Percentiles rank a stretch among this genome's conserved stretches.
Evolutionary conservation across 352 stramenopile species (phyloP).

Genomic region (Globisporangium cystogenes): DNA sequence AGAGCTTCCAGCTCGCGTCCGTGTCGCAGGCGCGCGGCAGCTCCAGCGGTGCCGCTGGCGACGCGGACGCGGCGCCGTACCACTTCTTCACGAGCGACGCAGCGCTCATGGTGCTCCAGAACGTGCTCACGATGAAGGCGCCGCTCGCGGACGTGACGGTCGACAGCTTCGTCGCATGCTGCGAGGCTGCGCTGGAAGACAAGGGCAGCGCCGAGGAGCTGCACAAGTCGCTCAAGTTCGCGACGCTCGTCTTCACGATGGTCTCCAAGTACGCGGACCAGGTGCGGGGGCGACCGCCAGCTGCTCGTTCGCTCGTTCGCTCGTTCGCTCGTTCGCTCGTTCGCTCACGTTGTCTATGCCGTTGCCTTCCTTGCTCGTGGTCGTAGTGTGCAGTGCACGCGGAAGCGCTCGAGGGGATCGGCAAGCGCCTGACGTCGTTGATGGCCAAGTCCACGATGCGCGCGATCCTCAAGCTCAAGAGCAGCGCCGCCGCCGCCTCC

Average conservation of each 20-base stretch:
- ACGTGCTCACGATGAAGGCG: constrained; percentile 58
- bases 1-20: constrained; percentile 12
- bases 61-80: background rate
- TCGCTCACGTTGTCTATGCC: background rate
- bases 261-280: constrained; percentile 55
- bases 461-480: constrained; percentile 59
- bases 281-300: background rate
- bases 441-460: constrained; percentile 67
- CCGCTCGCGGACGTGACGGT: constrained; percentile 34
- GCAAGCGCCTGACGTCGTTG: constrained; percentile 36
- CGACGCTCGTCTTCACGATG: constrained; percentile 58
- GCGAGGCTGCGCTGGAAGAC: constrained; percentile 39
- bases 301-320: background rate
- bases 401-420: constrained; percentile 40
- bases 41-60: background rate
- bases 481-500: background rate
- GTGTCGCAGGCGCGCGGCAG: background rate
- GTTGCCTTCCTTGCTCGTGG: background rate
- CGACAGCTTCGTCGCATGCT: constrained; percentile 38
- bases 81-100: constrained; percentile 61
- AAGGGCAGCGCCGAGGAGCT: constrained; percentile 18
- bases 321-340: background rate
- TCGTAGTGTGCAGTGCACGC: constrained; percentile 27
- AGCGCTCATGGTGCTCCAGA: constrained; percentile 67
- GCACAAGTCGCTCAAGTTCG: constrained; percentile 48